A percentile compares a stretch with the other conserved stretches of the same genome.
phyloP scores from a whole-genome alignment of 805 yeast species.

The Cyberlindnera euphorbiae region DNA sequence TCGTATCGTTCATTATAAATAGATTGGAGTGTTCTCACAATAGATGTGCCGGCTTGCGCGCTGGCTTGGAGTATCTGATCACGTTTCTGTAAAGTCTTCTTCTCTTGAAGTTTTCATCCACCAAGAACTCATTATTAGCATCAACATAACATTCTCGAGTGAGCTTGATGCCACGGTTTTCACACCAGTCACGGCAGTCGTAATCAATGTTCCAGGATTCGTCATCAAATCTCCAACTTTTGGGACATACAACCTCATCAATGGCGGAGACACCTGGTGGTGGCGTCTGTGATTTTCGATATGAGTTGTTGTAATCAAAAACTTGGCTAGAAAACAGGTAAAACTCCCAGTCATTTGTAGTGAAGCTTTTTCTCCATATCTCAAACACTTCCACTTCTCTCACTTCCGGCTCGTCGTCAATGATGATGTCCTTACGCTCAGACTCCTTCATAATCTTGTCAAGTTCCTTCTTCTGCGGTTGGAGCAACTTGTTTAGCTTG shows the following conservation, averaged over 20 bases:
- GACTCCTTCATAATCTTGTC: constrained; percentile 31
- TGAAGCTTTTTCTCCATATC: constrained; percentile 58
- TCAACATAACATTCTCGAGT: constrained; percentile 25
- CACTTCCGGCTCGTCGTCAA: constrained; percentile 61
- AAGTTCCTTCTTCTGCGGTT: constrained; percentile 27
- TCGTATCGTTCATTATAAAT: no score
- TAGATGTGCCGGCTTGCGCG: constrained; percentile 28
- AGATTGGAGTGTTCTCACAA: no score
- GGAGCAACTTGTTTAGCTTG: constrained; percentile 17
- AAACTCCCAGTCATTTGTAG: constrained; percentile 58
- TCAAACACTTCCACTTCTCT: constrained; percentile 74
- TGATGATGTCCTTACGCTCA: constrained; percentile 49
- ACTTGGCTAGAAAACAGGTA: constrained; percentile 50
- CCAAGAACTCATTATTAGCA: constrained; percentile 48
- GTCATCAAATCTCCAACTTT: constrained; percentile 67
- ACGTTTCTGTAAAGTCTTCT: constrained; percentile 53
- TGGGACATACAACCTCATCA: constrained; percentile 59
- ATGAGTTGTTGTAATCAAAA: constrained; percentile 47
- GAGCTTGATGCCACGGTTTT: constrained; percentile 35
- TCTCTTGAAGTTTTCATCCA: constrained; percentile 48
- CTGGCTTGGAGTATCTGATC: constrained; percentile 39
- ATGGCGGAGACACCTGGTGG: constrained; percentile 63
- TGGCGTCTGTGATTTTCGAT: constrained; percentile 42
- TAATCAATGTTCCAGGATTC: constrained; percentile 64
- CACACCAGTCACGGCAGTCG: constrained; percentile 48